Evolutionary conservation across 768 basidiomycete species (phyloP).

Genomic region (Trametes cinnabarina): DNA sequence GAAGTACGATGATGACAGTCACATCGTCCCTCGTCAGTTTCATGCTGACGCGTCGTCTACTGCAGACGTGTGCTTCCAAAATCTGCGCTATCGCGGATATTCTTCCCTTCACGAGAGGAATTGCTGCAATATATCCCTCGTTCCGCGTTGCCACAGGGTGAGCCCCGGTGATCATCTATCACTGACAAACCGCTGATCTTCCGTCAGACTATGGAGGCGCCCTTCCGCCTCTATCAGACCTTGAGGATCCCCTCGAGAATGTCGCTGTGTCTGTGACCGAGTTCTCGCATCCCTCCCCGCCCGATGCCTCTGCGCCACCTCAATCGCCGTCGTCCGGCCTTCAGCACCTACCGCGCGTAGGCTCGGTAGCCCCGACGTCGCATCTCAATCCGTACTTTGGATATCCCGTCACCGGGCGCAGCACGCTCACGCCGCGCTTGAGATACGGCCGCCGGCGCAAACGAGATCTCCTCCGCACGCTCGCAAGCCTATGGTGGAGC

Average conservation of each 20-base stretch:
- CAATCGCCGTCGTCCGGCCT: slow-evolving; percentile 25
- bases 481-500: slow-evolving; percentile 62
- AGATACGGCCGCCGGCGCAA: slow-evolving; percentile 65
- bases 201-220: slow-evolving; percentile 65
- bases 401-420: slow-evolving; percentile 50
- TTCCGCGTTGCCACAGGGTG: slow-evolving; percentile 59
- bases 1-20: slow-evolving; percentile 44
- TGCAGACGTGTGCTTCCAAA: slow-evolving; percentile 64
- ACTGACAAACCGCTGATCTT: slow-evolving; percentile 20
- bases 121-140: slow-evolving; percentile 55
- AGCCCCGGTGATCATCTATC: slow-evolving; percentile 15
- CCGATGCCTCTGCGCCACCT: slow-evolving; percentile 7
- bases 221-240: slow-evolving; percentile 48
- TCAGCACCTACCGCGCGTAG: slow-evolving; percentile 5
- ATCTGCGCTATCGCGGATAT: slow-evolving; percentile 57
- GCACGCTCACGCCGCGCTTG: slow-evolving; percentile 40
- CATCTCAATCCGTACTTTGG: slow-evolving; percentile 72
- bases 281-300: background rate
- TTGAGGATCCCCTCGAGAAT: slow-evolving; percentile 48
- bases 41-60: slow-evolving; percentile 10
- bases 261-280: background rate
- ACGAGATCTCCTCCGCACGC: slow-evolving; percentile 63
- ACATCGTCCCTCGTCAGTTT: background rate
- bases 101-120: slow-evolving; percentile 59
- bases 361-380: slow-evolving; percentile 52